Percentiles rank a stretch among this genome's conserved stretches.
Conservation (phyloP, 2,329 filamentous ascomycete genomes). For the Diaporthe vexans region DNA sequence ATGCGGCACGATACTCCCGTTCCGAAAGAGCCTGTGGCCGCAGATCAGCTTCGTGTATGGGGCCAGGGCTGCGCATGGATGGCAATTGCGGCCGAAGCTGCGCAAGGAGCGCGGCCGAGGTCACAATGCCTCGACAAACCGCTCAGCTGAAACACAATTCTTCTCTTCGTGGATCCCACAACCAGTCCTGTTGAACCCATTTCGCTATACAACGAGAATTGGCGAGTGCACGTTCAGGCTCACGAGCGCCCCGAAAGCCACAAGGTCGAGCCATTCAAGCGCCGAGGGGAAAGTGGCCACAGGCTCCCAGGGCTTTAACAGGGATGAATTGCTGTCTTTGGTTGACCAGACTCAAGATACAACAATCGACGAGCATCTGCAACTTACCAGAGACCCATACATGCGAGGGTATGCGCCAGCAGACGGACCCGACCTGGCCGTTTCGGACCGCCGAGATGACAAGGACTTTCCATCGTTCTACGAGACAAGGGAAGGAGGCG, state of each 20-base stretch:
- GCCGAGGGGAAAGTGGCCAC: neutral
- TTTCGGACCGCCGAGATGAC: constrained; percentile 67
- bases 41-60: constrained; percentile 10
- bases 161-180: constrained; percentile 38
- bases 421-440: constrained; percentile 61
- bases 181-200: constrained; percentile 27
- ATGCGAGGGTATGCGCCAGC: constrained; percentile 66
- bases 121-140: constrained; percentile 13
- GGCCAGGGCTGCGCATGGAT: constrained; percentile 36
- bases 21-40: constrained; percentile 49
- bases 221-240: constrained; percentile 33
- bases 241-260: neutral
- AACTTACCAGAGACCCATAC: constrained; percentile 67
- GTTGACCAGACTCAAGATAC: constrained; percentile 64
- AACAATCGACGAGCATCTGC: constrained; percentile 66
- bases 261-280: constrained; percentile 38
- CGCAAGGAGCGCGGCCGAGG: constrained; percentile 25
- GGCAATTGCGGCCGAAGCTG: constrained; percentile 33
- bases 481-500: constrained; percentile 54
- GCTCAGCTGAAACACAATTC: constrained; percentile 34
- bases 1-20: constrained; percentile 68
- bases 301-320: constrained; percentile 41
- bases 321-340: constrained; percentile 65
- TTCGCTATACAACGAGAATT: constrained; percentile 15
- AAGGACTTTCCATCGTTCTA: constrained; percentile 59